These are phyloP conservation scores for Meripilus lineatus DNA, from an alignment of 1,284 basidiomycete species.

Conservation along the genomic window DNA sequence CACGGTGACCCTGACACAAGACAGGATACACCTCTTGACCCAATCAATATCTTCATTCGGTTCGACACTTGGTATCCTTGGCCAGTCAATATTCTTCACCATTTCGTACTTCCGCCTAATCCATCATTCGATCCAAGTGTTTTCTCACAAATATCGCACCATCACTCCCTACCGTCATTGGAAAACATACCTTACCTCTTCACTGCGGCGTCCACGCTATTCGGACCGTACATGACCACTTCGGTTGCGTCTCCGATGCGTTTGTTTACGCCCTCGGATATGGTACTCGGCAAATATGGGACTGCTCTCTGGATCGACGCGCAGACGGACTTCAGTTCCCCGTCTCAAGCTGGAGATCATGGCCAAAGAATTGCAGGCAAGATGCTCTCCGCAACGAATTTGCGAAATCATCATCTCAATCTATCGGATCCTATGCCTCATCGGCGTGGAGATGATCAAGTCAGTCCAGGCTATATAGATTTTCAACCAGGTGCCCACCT, in stretches of 20 bases:
- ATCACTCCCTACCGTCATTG: conserved; percentile 11
- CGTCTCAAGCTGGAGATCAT: conserved; percentile 35
- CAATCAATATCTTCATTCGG: conserved; percentile 51
- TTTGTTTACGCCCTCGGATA: conserved; percentile 49
- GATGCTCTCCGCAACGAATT: conserved; percentile 21
- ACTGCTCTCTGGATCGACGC: conserved; percentile 63
- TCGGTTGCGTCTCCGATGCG: conserved; percentile 56
- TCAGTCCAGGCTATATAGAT: no score
- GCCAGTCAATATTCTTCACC: conserved; percentile 64
- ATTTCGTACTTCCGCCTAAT: conserved; percentile 48
- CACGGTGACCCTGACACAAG: not conserved
- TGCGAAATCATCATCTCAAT: conserved; percentile 1
- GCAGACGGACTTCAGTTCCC: conserved; percentile 39
- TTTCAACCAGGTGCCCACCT: conserved; percentile 15
- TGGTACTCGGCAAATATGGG: conserved; percentile 52
- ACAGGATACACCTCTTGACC: not conserved
- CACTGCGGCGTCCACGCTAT: conserved; percentile 6
- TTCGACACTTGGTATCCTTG: conserved; percentile 59
- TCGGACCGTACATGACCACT: conserved; percentile 21
- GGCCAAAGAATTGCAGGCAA: conserved; percentile 55
- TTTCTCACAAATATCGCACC: conserved; percentile 23
- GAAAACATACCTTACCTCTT: conserved; percentile 38
- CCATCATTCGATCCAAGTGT: conserved; percentile 26
- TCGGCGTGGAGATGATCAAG: conserved; percentile 14
- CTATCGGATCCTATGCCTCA: conserved; percentile 17